phyloP scores from a whole-genome alignment of 208 protist species.

The Novymonas esmeraldas region DNA sequence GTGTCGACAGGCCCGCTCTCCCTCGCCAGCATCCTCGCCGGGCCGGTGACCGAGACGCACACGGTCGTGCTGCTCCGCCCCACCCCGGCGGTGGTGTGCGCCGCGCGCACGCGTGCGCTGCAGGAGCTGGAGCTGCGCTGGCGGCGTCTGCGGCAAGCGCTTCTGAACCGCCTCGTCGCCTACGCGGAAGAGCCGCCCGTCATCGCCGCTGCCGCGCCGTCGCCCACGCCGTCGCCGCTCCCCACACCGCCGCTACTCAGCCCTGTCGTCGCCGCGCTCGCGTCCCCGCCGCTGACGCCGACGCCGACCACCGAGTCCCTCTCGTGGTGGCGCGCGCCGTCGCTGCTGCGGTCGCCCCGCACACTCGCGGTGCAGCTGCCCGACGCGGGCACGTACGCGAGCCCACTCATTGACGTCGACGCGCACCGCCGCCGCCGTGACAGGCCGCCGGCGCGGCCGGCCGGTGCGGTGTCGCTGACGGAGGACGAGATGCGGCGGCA shows the following conservation, averaged over 20 bases:
- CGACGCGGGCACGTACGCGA: conserved; percentile 35
- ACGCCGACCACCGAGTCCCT: background rate
- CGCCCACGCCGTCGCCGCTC: background rate
- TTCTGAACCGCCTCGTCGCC: conserved; percentile 35
- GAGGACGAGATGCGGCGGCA: conserved; percentile 23
- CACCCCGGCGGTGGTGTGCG: conserved; percentile 30
- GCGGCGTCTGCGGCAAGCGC: conserved; percentile 43
- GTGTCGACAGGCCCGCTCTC: conserved; percentile 51
- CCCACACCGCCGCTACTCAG: background rate
- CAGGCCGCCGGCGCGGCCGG: conserved; percentile 8
- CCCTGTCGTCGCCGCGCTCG: background rate
- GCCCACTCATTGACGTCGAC: conserved; percentile 41
- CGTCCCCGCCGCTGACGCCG: background rate
- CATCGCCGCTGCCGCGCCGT: too few species aligned
- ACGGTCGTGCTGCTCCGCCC: conserved; percentile 61
- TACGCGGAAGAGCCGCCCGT: conserved; percentile 41
- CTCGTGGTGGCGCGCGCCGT: background rate
- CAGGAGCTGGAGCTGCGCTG: conserved; percentile 49
- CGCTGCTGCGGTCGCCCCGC: background rate
- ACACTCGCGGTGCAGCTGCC: conserved; percentile 29
- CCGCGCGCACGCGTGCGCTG: conserved; percentile 42
- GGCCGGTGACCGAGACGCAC: conserved; percentile 53
- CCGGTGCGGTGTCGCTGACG: conserved; percentile 7
- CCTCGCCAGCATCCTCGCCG: conserved; percentile 42
- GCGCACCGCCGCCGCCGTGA: background rate